Base-by-base conservation (phyloP, 2,329 filamentous ascomycete species). In the Thelonectria rubi region DNA sequence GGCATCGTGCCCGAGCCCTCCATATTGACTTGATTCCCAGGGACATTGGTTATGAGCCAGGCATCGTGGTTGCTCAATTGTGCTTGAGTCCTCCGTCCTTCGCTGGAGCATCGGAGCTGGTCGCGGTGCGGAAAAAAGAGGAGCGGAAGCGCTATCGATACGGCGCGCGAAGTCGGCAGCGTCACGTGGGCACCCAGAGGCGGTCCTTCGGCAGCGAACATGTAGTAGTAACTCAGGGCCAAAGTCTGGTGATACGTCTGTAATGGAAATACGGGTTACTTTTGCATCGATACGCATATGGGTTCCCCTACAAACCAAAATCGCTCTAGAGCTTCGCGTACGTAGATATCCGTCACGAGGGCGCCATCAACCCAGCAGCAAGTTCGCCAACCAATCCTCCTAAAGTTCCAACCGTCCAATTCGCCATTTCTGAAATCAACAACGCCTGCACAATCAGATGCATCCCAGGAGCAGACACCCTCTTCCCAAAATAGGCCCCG, bases 41-140 rank as follows among this genome's bases (percentile, higher is more conserved):
- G 74, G 75, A 80, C 80, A 82, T 82, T 77, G 70, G 73, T 77
- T 77, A 81, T 79, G 69, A 74, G 59, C 58, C 69, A 70, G 60
- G 65, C 79, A 82, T 81, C 50, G 64, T 76, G 62, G 60, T 55
- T 45, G 47, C 61, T 14, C 49, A 61, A 15, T 55, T 46, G 18
- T 53, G 52, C 49, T 55, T 51, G 54, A 47, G 56, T 39, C 59
- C 58, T 66, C 49, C 49, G 55, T 55, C 51, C 26, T 61, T 57
- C 11, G 34, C 61, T 57, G 40, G 58, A 45, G 62, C 54, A 39
- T 67, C 47, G 40, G 37, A 47, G 42, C 43, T 54, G 45, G 47
- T 53, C 39, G 63, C 55, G 48, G 54, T 46, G 51, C 47, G 60
- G 58, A 67, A 70, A 66, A 71, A 71, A 59, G 54, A 60, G 21